Percentiles rank a stretch among this genome's conserved stretches.
Conservation (phyloP, 805 yeast genomes). For the Saturnispora silvae region DNA sequence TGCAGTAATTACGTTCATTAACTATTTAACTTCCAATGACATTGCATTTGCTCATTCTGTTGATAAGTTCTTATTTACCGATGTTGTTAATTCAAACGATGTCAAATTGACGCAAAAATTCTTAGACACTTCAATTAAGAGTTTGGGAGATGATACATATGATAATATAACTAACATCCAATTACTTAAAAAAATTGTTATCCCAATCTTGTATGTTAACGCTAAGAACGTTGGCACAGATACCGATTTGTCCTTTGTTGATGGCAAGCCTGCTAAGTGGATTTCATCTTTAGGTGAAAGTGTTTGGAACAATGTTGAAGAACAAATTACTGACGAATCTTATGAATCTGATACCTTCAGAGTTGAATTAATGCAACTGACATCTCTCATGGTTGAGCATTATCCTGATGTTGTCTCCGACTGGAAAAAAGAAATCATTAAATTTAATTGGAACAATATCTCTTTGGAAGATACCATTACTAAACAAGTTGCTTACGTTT, state of each 20-base stretch:
- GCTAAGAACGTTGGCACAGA: constrained; percentile 36
- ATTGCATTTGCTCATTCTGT: constrained; percentile 37
- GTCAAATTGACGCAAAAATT: constrained; percentile 36
- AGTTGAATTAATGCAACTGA: constrained; percentile 68
- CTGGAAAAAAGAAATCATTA: constrained; percentile 73
- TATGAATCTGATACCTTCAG: constrained; percentile 68
- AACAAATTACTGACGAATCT: constrained; percentile 42
- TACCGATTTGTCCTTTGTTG: constrained; percentile 11
- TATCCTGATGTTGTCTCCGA: constrained; percentile 51
- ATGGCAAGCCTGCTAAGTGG: constrained; percentile 42
- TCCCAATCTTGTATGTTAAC: constrained; percentile 55
- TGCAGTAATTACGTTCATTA: constrained; percentile 31
- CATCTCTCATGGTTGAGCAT: constrained; percentile 64
- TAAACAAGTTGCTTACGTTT: constrained; percentile 86
- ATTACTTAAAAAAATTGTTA: constrained; percentile 51
- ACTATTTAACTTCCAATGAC: constrained; percentile 34
- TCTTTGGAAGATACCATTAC: constrained; percentile 80
- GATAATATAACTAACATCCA: constrained; percentile 48
- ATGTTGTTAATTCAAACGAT: constrained; percentile 44
- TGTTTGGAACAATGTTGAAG: constrained; percentile 64
- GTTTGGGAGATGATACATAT: constrained; percentile 34
- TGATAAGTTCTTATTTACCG: constrained; percentile 46
- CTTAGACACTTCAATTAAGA: constrained; percentile 41
- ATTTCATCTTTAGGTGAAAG: constrained; percentile 46
- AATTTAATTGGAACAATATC: constrained; percentile 89